Evolutionary conservation across 2,329 filamentous ascomycete species (phyloP).

Genomic region (Exophiala spinifera): DNA sequence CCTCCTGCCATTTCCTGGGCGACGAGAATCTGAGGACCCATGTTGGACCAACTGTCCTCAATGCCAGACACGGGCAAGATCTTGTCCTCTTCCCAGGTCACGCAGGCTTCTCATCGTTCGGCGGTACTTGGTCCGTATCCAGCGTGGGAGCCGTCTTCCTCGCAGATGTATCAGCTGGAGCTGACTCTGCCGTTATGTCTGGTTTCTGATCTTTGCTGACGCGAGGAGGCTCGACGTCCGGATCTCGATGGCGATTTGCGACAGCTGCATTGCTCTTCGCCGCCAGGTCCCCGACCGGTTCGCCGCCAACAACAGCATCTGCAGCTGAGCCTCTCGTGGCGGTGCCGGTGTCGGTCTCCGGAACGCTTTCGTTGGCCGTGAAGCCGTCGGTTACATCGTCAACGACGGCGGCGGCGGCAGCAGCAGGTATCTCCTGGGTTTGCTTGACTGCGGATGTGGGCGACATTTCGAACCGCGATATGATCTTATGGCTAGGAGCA

Average conservation of each 20-base stretch:
- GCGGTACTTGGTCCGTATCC: neutral
- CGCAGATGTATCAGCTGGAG: neutral
- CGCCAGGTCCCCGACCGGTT: neutral
- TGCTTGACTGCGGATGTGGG: neutral
- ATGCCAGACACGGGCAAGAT: too few species aligned
- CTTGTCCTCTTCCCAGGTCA: neutral
- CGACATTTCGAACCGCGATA: neutral
- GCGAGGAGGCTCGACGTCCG: neutral
- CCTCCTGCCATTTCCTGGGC: too few species aligned
- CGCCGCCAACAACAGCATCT: neutral
- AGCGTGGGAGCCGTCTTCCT: neutral
- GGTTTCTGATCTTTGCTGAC: neutral
- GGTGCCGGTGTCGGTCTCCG: neutral
- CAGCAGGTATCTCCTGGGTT: neutral
- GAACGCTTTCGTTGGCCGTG: neutral
- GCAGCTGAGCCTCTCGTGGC: neutral
- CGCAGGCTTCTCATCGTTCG: neutral
- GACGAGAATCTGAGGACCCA: too few species aligned
- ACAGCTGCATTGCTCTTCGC: neutral
- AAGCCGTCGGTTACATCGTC: neutral
- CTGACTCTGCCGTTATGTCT: neutral
- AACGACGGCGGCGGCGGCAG: neutral
- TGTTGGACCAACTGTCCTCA: too few species aligned
- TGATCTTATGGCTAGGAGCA: neutral
- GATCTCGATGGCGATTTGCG: neutral